Evolutionary conservation across 2,329 filamentous ascomycete species (phyloP).

Genomic region (Bipolaris oryzae): DNA sequence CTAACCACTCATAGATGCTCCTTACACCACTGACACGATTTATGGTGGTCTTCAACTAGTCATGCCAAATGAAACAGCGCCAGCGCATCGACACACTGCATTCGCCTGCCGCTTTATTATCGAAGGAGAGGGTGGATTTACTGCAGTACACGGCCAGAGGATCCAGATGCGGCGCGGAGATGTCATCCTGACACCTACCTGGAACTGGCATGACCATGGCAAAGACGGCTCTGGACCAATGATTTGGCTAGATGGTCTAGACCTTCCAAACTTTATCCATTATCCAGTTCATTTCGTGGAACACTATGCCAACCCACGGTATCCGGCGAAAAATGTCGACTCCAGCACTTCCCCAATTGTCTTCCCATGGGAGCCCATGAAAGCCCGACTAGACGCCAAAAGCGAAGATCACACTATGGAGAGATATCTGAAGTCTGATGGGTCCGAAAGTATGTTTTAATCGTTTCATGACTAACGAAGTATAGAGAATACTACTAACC

Average conservation of each 20-base stretch:
- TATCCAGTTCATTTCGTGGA: slow-evolving; percentile 62
- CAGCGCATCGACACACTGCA: slow-evolving; percentile 62
- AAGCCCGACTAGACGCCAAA: slow-evolving; percentile 26
- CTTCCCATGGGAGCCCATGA: slow-evolving; percentile 58
- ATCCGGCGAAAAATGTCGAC: slow-evolving; percentile 45
- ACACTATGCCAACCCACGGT: slow-evolving; percentile 55
- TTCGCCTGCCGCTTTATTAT: slow-evolving; percentile 65
- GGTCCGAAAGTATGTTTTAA: background rate
- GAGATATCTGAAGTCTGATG: background rate
- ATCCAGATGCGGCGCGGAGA: slow-evolving; percentile 61
- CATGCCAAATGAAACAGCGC: slow-evolving; percentile 61
- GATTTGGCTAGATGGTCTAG: slow-evolving; percentile 64
- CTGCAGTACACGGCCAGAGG: slow-evolving; percentile 61
- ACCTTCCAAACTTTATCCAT: slow-evolving; percentile 59
- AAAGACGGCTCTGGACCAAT: slow-evolving; percentile 62
- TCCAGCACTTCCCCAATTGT: slow-evolving; percentile 52
- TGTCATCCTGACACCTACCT: slow-evolving; percentile 63
- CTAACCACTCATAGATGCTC: slow-evolving; percentile 49
- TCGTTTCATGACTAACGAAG: background rate
- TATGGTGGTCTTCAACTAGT: slow-evolving; percentile 64
- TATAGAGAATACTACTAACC: background rate
- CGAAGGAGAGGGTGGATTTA: slow-evolving; percentile 62
- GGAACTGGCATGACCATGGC: slow-evolving; percentile 65
- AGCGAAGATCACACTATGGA: background rate
- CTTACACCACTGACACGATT: slow-evolving; percentile 64